These are phyloP conservation scores for Auricularia sp. DNA, from an alignment of 768 basidiomycete species.

Conservation along the genomic window DNA sequence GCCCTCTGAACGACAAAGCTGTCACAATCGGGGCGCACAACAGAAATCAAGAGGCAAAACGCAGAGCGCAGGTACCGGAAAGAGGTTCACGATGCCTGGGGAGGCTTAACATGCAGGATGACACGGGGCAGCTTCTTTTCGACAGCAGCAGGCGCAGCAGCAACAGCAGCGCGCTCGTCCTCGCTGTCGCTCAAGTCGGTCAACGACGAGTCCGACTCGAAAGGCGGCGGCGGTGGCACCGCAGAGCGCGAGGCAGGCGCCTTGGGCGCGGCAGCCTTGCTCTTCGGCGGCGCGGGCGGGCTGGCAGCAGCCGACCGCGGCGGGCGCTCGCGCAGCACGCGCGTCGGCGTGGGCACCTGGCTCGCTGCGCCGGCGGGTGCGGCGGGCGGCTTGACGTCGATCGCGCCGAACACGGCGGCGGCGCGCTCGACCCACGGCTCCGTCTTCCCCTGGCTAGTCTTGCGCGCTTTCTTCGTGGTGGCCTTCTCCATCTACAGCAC, in stretches of 20 bases:
- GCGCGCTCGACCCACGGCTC: slow-evolving; percentile 55
- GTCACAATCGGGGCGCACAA: no score
- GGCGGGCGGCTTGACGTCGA: slow-evolving; percentile 25
- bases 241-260: neutral
- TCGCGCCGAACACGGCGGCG: slow-evolving; percentile 33
- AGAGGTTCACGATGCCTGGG: neutral
- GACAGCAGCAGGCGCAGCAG: neutral
- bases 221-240: neutral
- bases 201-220: neutral
- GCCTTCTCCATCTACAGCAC: slow-evolving; percentile 49
- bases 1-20: no score
- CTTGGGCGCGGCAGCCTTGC: neutral
- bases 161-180: neutral
- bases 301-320: slow-evolving; percentile 8
- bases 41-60: no score
- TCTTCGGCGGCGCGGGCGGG: slow-evolving; percentile 9
- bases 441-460: slow-evolving; percentile 18
- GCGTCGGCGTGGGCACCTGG: slow-evolving; percentile 12
- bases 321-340: slow-evolving; percentile 5
- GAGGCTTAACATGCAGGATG: slow-evolving; percentile 22
- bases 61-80: neutral
- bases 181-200: neutral
- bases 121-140: slow-evolving; percentile 44
- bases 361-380: slow-evolving; percentile 12
- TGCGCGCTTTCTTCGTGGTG: slow-evolving; percentile 48